A percentile compares a stretch with the other conserved stretches of the same genome.
These are phyloP conservation scores for Rhizophagus clarus DNA, from an alignment of 192 early-diverging fungal species.

Conservation along the genomic window DNA sequence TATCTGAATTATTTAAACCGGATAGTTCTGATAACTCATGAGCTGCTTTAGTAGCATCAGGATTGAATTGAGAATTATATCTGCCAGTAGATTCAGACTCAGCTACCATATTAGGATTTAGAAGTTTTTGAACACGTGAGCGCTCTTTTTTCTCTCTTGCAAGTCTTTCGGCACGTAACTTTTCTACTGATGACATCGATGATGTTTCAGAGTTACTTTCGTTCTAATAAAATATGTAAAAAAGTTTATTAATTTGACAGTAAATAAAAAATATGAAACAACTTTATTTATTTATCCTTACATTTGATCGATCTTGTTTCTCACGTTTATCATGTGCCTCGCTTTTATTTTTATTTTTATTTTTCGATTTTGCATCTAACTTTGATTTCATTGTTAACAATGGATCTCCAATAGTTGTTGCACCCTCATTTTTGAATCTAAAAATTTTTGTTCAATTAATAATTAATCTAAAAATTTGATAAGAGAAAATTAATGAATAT, in stretches of 20 bases:
- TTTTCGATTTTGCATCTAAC: conserved; percentile 34
- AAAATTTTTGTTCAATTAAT: background rate
- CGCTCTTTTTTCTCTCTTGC: conserved; percentile 47
- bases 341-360: background rate
- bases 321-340: background rate
- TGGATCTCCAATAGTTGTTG: conserved; percentile 46
- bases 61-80: conserved; percentile 62
- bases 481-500: background rate
- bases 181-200: conserved; percentile 41
- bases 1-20: background rate
- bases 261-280: background rate
- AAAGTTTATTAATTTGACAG: background rate
- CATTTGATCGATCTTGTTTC: background rate
- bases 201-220: conserved; percentile 26
- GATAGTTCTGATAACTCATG: conserved; percentile 14
- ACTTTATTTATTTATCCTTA: background rate
- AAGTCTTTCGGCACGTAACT: conserved; percentile 47
- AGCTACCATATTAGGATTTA: conserved; percentile 29
- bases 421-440: conserved; percentile 22
- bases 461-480: too few relatives aligned
- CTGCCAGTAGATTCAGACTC: conserved; percentile 9
- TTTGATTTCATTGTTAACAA: conserved; percentile 35
- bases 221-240: background rate
- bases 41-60: conserved; percentile 42
- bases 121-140: conserved; percentile 27